Percentiles rank a stretch among this genome's conserved stretches.
These are phyloP conservation scores for Torrubiella hemipterigena DNA, from an alignment of 2,329 filamentous ascomycete species.

Conservation along the genomic window DNA sequence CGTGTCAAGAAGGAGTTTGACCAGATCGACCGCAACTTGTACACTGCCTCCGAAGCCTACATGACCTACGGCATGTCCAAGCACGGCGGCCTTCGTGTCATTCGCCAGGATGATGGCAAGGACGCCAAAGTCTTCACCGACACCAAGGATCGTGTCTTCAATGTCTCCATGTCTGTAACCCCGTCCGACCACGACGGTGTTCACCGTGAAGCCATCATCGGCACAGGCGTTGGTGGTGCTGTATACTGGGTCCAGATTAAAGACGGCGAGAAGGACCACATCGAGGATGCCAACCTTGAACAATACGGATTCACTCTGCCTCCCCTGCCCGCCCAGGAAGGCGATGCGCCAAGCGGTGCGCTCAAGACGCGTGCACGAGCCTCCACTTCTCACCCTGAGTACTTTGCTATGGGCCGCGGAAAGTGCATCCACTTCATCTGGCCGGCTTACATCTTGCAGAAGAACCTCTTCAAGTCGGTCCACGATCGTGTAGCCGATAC, in stretches of 20 bases:
- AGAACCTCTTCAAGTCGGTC: conserved; percentile 50
- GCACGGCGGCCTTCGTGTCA: conserved; percentile 83
- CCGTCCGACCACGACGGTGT: conserved; percentile 40
- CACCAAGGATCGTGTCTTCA: conserved; percentile 89
- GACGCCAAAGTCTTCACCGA: conserved; percentile 88
- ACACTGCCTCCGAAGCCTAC: conserved; percentile 78
- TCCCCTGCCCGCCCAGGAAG: conserved; percentile 73
- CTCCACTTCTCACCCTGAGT: conserved; percentile 79
- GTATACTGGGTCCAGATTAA: conserved; percentile 91
- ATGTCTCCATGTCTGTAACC: conserved; percentile 69
- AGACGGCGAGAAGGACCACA: conserved; percentile 64
- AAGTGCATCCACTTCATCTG: conserved; percentile 91
- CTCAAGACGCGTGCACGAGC: conserved; percentile 91
- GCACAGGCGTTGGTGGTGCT: conserved; percentile 85
- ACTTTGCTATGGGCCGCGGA: conserved; percentile 89
- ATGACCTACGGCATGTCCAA: conserved; percentile 93
- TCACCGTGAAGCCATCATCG: conserved; percentile 72
- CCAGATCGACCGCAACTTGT: conserved; percentile 87
- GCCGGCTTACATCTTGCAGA: conserved; percentile 50
- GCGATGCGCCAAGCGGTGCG: conserved; percentile 81
- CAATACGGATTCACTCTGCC: conserved; percentile 82
- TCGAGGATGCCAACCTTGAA: conserved; percentile 69
- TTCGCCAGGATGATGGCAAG: conserved; percentile 84
- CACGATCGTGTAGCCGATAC: conserved; percentile 67
- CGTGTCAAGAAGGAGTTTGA: conserved; percentile 96